Conservation (phyloP, 2,329 filamentous ascomycete species). For the Colletotrichum coccodes region DNA sequence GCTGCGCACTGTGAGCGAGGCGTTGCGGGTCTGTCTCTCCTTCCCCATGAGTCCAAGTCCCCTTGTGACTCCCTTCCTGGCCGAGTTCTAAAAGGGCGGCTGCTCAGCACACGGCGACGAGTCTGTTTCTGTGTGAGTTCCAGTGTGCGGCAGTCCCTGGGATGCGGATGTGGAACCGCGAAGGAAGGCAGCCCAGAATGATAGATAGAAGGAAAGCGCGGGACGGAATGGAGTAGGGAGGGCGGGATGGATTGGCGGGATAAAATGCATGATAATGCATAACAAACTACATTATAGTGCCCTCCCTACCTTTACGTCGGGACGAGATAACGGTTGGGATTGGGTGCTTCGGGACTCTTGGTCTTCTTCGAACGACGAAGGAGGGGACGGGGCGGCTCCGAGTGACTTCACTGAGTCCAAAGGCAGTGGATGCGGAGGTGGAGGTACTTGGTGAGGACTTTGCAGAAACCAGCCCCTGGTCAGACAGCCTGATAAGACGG, state of each 20-base stretch:
- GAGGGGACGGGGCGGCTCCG: no score
- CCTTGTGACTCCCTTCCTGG: not conserved
- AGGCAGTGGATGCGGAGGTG: no score
- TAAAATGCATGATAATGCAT: slow-evolving; percentile 5
- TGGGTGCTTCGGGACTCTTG: slow-evolving; percentile 1
- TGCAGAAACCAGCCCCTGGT: slow-evolving; percentile 26
- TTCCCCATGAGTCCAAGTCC: not conserved
- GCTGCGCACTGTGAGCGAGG: not conserved
- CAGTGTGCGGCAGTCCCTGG: not conserved
- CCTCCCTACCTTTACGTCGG: slow-evolving; percentile 13
- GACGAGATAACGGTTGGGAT: slow-evolving; percentile 22
- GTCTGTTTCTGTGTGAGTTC: not conserved
- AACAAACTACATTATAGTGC: not conserved
- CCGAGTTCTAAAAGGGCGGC: not conserved
- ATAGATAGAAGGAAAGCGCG: slow-evolving; percentile 7
- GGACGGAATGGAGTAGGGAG: slow-evolving; percentile 22
- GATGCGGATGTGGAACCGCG: not conserved
- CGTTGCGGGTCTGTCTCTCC: not conserved
- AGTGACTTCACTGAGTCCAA: no score
- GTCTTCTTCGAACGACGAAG: slow-evolving; percentile 1
- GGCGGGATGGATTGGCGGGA: slow-evolving; percentile 20
- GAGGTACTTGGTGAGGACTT: not conserved
- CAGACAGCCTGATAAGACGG: slow-evolving; percentile 14
- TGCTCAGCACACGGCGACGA: not conserved
- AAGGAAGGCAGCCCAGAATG: not conserved